Evolutionary conservation across 441 rosid species (phyloP), one percentile per base, ranked within the genome.

Genomic region (Hura crepitans): DNA sequence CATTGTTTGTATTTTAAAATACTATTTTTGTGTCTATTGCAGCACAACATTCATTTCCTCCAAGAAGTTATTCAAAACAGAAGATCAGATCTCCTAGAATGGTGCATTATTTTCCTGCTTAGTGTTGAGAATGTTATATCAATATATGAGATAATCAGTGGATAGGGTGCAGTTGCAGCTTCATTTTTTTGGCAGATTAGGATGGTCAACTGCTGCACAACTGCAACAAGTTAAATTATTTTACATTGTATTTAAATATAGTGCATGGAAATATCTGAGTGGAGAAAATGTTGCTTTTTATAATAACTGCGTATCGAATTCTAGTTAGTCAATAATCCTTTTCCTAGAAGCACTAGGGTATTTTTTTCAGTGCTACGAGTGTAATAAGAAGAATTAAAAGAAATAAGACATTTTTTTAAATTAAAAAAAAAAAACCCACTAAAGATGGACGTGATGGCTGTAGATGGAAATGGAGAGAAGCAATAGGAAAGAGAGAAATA

Each of bases 11-110:
- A 68, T 63, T n/a, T n/a, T 58, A 30, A 50, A 58, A 30, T 30
- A 4, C 37, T 18, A 1, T 1, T 50, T 54, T 50, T 33, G 60
- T 69, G 47, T 56, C 5, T 78, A 25, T 68, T 80, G 86, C 97
- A 93, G 98, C 97, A 89, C 74, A 91, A 93, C 81, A 87, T 93
- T 82, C 97, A 82, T 75, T 93, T 91, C 81, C 97, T 89, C 68
- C 95, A 89, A 82, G 95, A 91, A 83, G 98, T 87, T 56, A 81
- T 91, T 75, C 95, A 89, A 76, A 93, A 90, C 81, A 81, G 92
- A 75, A 79, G 86, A 69, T 89, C 97, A 0, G 93, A 89, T 81
- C 90, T 89, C 65, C 81, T 87, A 71, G 97, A 93, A 75, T 93
- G 98, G 97, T 86, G 92, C 87, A 87, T 93, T 76, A 89, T 93